A percentile compares a stretch with the other conserved stretches of the same genome.
phyloP scores from a whole-genome alignment of 345 rosid species.

The Trapa bicornis region DNA sequence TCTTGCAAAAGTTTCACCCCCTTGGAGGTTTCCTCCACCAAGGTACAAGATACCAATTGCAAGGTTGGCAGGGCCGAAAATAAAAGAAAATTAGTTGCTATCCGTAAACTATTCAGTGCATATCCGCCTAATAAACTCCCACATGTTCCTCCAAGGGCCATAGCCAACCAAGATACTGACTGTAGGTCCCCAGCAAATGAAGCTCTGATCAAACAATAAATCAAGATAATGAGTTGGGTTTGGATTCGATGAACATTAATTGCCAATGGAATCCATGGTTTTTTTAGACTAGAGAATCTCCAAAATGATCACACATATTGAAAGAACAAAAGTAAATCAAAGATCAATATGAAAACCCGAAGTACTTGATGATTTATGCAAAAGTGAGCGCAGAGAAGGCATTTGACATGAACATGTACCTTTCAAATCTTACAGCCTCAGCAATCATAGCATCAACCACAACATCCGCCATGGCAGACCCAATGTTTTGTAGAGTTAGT shows the following conservation, averaged over 20 bases:
- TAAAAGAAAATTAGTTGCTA: constrained; percentile 64
- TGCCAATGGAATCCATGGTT: not conserved
- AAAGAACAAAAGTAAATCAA: not conserved
- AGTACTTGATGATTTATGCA: not conserved
- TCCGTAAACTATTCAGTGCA: constrained; percentile 56
- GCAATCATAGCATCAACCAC: constrained; percentile 97
- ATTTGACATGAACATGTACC: constrained; percentile 25
- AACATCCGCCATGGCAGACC: constrained; percentile 96
- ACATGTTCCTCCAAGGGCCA: constrained; percentile 88
- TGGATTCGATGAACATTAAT: not conserved
- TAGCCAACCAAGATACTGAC: constrained; percentile 78
- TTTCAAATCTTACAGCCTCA: constrained; percentile 70
- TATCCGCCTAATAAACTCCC: constrained; percentile 89
- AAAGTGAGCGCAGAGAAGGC: not conserved
- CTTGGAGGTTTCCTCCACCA: constrained; percentile 46
- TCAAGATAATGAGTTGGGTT: not conserved
- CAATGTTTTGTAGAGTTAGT: constrained; percentile 79
- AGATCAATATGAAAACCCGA: not conserved
- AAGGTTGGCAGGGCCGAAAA: constrained; percentile 57
- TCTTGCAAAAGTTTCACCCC: constrained; percentile 21
- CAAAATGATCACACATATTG: not conserved
- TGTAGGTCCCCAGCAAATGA: constrained; percentile 94
- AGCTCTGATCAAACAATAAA: constrained; percentile 37
- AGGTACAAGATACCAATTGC: constrained; percentile 66
- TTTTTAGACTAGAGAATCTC: not conserved